Base-by-base conservation (phyloP, 2,329 filamentous ascomycete genomes). In the Scedosporium minutisporum region DNA sequence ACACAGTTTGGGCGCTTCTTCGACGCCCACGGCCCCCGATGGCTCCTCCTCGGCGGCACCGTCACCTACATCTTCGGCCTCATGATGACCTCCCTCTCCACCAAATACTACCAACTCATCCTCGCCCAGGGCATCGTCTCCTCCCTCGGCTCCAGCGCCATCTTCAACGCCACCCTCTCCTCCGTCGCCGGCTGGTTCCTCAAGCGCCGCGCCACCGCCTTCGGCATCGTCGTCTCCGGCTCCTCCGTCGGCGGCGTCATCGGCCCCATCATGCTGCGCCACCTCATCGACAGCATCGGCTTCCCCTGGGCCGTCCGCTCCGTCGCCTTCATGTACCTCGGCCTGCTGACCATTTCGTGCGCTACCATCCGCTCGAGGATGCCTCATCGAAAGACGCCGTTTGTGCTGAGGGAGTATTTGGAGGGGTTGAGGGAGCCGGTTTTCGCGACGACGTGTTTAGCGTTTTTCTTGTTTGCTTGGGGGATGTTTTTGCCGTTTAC, bases 1-100 rank as follows among this genome's bases (percentile, higher is more conserved):
- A 14, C 21, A 57, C 64, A 72, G 63, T 85, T 76, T 60, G 88
- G 88, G 1, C 83, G 81, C 48, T 57, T 88, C 10, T 89, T 83
- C 67, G 88, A 91, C 71, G 82, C 78, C 65, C 83, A 84, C 65
- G 88, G 88, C 1, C 85, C 87, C 0, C 78, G 79, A 46, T 82
- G 77, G 64, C 74, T 90, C 3, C 73, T 88, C 14, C 65, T 80
- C 18, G 67, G 73, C 60, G 85, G 85, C 33, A 80, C 79, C 4
- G 67, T 86, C 64, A 70, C 82, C 63, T 83, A 87, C 70, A 77
- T 88, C 65, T 82, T 88, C 57, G 82, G 84, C 25, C 72, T 88
- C 18, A 87, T 88, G 83, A 87, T 88, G 84, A 77, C 81, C 0
- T 83, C 80, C 16, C 73, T 88, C 9, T 73, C 74, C 4, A 71